Evolutionary conservation across 768 basidiomycete species (phyloP), one percentile per base, ranked within the genome.

Genomic region (Suillus alpinus): DNA sequence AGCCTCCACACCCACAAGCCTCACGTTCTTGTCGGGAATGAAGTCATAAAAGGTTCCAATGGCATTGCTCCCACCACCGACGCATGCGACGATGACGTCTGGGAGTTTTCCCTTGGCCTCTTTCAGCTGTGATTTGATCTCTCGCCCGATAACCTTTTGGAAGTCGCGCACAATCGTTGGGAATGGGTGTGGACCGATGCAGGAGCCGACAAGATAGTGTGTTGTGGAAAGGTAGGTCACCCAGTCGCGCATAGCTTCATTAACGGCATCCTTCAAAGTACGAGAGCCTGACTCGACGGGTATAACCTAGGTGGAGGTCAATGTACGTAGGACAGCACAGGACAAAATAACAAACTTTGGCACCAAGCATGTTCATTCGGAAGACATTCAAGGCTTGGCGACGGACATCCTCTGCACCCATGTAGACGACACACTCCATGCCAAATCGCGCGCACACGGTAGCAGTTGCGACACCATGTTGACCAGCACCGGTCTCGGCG

Each of bases 21-120:
- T 83, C 26, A 98, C 95, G 49, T 73, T 79, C 74, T 92, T 88
- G 71, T 98, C 94, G 8, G 81, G 78, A 72, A 98, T 95, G 76
- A 98, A 99, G 67, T 98, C 92, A 74, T 92, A 93, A 84, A 99
- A 99, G 12, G 95, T 89, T 32, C 95, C 97, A 65, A 99, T 99
- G 16, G 97, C 94, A 72, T 99, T 98, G 72, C 89, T 92, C 12
- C 97, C 97, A 52, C 97, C 97, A 31, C 97, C 97, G 46, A 98
- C 97, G 73, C 97, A 99, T 29, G 97, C 97, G 6, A 98, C 90
- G 47, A 99, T 86, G 4, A 85, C 92, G 66, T 98, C 95, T 8
- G 96, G 97, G 4, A 98, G 85, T 74, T 95, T 97, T 23, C 92
- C 91, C 49, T 80, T 81, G 47, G 74, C 76, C 57, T 84, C 87